Percentiles rank a stretch among this genome's conserved stretches.
These are phyloP conservation scores for Eimeria praecox DNA, from an alignment of 169 alveolate species.

Conservation along the genomic window DNA sequence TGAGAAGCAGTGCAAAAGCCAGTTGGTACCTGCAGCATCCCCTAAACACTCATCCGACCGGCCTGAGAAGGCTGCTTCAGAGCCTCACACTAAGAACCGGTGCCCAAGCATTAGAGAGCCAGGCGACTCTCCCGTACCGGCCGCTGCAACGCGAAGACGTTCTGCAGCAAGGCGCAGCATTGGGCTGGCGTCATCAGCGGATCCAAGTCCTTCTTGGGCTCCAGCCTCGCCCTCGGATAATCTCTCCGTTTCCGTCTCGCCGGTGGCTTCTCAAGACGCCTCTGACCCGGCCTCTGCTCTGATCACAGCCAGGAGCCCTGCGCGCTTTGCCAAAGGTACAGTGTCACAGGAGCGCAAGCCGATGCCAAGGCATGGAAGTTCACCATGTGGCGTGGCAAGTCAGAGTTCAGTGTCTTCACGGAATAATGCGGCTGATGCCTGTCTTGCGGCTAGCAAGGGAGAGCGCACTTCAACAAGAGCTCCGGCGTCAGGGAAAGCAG, in stretches of 20 bases:
- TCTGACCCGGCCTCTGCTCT: neutral
- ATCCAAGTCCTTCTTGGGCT: neutral
- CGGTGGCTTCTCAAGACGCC: conserved; percentile 56
- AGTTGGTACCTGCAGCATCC: neutral
- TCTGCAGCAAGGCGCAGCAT: conserved; percentile 29
- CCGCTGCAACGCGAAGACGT: conserved; percentile 52
- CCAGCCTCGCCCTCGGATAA: neutral
- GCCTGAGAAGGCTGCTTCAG: neutral
- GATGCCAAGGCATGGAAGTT: neutral
- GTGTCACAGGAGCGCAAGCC: neutral
- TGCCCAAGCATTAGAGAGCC: conserved; percentile 16
- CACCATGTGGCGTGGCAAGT: neutral
- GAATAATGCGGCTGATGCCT: neutral
- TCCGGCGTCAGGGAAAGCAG: neutral
- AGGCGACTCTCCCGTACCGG: neutral
- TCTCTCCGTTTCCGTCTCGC: neutral
- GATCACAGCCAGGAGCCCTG: conserved; percentile 19
- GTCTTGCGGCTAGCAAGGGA: conserved; percentile 17
- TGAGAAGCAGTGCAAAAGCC: conserved; percentile 25
- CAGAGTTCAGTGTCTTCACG: neutral
- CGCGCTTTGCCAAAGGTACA: conserved; percentile 5
- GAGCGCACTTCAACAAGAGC: conserved; percentile 14
- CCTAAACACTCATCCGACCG: neutral
- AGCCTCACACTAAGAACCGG: neutral
- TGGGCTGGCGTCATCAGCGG: neutral